Conservation (phyloP, 352 stramenopile species). For the Pythium guiyangense region DNA sequence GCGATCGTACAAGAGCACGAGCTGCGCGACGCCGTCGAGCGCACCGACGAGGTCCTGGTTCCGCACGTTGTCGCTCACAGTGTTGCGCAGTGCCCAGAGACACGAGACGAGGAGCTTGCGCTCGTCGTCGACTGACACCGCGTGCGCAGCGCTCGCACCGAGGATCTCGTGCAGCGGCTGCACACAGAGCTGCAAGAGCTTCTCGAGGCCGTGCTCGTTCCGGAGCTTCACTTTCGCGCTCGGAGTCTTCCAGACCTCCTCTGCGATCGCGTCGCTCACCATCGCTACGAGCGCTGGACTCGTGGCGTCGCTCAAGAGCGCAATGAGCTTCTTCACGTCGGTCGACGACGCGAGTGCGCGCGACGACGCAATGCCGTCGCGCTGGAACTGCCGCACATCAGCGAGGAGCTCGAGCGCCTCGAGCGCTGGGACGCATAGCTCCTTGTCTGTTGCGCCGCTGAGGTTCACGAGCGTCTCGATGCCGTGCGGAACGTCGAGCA, state of each 20-base stretch:
- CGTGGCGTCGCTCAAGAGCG: slow-evolving; percentile 45
- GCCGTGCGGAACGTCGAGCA: slow-evolving; percentile 66
- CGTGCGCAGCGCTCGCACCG: not conserved
- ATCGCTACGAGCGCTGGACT: slow-evolving; percentile 59
- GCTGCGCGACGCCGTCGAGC: slow-evolving; percentile 37
- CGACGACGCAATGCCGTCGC: slow-evolving; percentile 23
- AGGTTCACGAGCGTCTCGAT: slow-evolving; percentile 81
- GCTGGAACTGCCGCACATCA: slow-evolving; percentile 49
- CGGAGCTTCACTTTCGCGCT: slow-evolving; percentile 52
- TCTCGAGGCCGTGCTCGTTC: slow-evolving; percentile 65
- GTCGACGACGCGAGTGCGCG: slow-evolving; percentile 29
- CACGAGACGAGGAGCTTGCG: slow-evolving; percentile 47
- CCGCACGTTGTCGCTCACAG: slow-evolving; percentile 42
- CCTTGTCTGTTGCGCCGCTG: slow-evolving; percentile 48
- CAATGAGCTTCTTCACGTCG: slow-evolving; percentile 68
- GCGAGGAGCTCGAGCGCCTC: slow-evolving; percentile 76
- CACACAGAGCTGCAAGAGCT: slow-evolving; percentile 48
- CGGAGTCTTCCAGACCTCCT: slow-evolving; percentile 67
- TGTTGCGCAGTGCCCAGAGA: slow-evolving; percentile 65
- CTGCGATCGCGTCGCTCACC: slow-evolving; percentile 71
- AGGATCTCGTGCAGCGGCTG: slow-evolving; percentile 12
- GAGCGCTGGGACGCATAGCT: slow-evolving; percentile 63
- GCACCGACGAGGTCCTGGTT: slow-evolving; percentile 63
- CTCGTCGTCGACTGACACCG: slow-evolving; percentile 15
- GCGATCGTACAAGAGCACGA: slow-evolving; percentile 43